A percentile compares a stretch with the other conserved stretches of the same genome.
Conservation (phyloP, 73 alveolate genomes). For the Paramecium tetraurelia region DNA sequence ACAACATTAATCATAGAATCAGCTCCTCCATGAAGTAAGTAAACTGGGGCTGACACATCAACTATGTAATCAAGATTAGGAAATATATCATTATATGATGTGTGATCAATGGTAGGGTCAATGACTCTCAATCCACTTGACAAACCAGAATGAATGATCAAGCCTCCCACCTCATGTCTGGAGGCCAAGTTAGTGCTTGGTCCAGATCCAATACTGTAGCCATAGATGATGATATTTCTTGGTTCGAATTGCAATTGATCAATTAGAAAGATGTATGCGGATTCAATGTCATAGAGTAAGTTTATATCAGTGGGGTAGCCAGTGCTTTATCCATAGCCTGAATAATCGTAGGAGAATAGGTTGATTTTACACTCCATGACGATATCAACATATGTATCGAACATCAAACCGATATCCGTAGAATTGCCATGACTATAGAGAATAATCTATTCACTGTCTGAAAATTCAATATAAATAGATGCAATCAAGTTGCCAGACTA, state of each 20-base stretch:
- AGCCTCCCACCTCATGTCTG: slow-evolving; percentile 46
- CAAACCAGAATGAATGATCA: slow-evolving; percentile 57
- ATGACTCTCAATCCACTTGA: slow-evolving; percentile 53
- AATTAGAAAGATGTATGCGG: slow-evolving; percentile 60
- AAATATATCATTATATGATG: slow-evolving; percentile 13
- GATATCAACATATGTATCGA: slow-evolving; percentile 50
- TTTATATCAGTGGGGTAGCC: slow-evolving; percentile 70
- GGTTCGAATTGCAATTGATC: slow-evolving; percentile 25
- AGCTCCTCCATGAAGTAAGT: slow-evolving; percentile 55
- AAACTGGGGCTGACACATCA: slow-evolving; percentile 36
- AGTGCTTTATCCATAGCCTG: slow-evolving; percentile 75
- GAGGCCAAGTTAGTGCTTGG: slow-evolving; percentile 63
- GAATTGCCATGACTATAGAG: slow-evolving; percentile 76
- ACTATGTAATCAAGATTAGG: slow-evolving; percentile 42
- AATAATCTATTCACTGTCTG: slow-evolving; percentile 50
- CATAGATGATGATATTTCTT: slow-evolving; percentile 35
- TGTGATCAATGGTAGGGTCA: slow-evolving; percentile 13
- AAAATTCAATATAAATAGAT: not conserved
- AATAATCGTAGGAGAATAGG: slow-evolving; percentile 67
- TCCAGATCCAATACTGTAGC: slow-evolving; percentile 59
- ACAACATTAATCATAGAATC: slow-evolving; percentile 49
- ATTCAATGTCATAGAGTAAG: slow-evolving; percentile 59
- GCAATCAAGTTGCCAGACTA: slow-evolving; percentile 21
- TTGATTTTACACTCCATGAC: slow-evolving; percentile 52
- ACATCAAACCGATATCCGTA: slow-evolving; percentile 71